Evolutionary conservation across 371 early-diverging fungal genomes (phyloP).

Genomic region (Lichtheimia ornata): DNA sequence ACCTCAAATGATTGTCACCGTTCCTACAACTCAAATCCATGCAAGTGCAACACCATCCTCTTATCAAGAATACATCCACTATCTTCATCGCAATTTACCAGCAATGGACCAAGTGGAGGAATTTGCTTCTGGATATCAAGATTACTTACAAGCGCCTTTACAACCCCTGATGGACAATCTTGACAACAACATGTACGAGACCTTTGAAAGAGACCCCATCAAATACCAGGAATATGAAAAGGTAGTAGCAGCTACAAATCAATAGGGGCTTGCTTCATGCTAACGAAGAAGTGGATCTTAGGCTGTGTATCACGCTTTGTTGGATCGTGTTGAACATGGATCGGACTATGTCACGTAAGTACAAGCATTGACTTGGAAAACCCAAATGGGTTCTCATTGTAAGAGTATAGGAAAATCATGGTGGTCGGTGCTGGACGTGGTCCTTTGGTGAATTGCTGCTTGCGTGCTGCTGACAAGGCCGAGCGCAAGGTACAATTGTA

Average conservation of each 20-base stretch:
- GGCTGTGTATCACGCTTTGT: conserved; percentile 65
- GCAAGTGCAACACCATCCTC: conserved; percentile 38
- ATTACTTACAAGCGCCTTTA: conserved; percentile 85
- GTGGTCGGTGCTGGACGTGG: conserved; percentile 86
- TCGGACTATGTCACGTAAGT: conserved; percentile 46
- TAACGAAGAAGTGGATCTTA: conserved; percentile 8
- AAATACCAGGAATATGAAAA: conserved; percentile 91
- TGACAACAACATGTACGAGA: conserved; percentile 89
- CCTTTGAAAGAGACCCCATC: conserved; percentile 90
- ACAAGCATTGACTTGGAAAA: not conserved
- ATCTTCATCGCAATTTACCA: conserved; percentile 67
- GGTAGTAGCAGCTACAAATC: conserved; percentile 30
- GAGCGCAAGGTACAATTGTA: conserved; percentile 67
- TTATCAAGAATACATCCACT: conserved; percentile 72
- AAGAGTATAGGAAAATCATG: conserved; percentile 71
- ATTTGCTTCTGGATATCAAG: conserved; percentile 83
- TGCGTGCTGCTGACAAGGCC: conserved; percentile 75
- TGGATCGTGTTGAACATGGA: conserved; percentile 51
- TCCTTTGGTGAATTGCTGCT: conserved; percentile 81
- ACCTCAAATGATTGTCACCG: conserved; percentile 59
- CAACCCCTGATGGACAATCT: conserved; percentile 95
- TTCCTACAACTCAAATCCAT: conserved; percentile 28
- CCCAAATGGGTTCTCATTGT: too few species aligned
- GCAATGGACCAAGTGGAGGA: conserved; percentile 63
- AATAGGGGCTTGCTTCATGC: not conserved